A percentile compares a stretch with the other conserved stretches of the same genome.
Evolutionary conservation across 169 alveolate genomes (phyloP).

Genomic region (Plasmodium yoelii): DNA sequence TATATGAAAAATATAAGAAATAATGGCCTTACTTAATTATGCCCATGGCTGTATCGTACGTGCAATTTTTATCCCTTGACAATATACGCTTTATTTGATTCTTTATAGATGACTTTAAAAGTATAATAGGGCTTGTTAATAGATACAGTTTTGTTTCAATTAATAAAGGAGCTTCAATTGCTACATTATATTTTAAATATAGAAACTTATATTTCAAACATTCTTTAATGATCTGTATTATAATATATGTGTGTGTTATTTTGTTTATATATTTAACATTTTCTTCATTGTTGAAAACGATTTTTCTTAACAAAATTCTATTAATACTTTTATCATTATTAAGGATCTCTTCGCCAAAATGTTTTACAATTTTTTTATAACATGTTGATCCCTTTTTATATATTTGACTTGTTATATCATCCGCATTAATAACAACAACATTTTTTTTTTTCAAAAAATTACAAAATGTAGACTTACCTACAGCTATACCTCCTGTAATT

Average conservation of each 20-base stretch:
- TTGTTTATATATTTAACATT: slow-evolving; percentile 80
- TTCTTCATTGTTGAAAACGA: slow-evolving; percentile 82
- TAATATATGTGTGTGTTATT: slow-evolving; percentile 82
- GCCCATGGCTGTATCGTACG: slow-evolving; percentile 81
- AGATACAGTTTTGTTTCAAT: slow-evolving; percentile 83
- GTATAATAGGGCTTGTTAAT: slow-evolving; percentile 83
- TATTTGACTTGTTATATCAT: slow-evolving; percentile 67
- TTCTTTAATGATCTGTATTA: slow-evolving; percentile 80
- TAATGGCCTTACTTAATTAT: slow-evolving; percentile 77
- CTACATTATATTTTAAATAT: slow-evolving; percentile 76
- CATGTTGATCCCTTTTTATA: slow-evolving; percentile 82
- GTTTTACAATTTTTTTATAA: slow-evolving; percentile 79
- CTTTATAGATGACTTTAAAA: slow-evolving; percentile 79
- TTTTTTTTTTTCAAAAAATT: slow-evolving; percentile 79
- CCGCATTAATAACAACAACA: slow-evolving; percentile 78
- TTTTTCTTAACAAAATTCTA: slow-evolving; percentile 81
- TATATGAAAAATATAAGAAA: background rate
- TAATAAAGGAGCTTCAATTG: slow-evolving; percentile 84
- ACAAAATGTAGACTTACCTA: slow-evolving; percentile 86
- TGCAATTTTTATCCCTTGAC: slow-evolving; percentile 78
- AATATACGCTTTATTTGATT: slow-evolving; percentile 80
- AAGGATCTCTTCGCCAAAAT: slow-evolving; percentile 83
- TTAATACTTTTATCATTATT: slow-evolving; percentile 81
- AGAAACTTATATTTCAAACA: slow-evolving; percentile 82
- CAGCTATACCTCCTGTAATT: slow-evolving; percentile 87